These are phyloP conservation scores for Pseudomonodictys pantanalensis DNA, from an alignment of 495 filamentous ascomycete genomes.

Conservation along the genomic window DNA sequence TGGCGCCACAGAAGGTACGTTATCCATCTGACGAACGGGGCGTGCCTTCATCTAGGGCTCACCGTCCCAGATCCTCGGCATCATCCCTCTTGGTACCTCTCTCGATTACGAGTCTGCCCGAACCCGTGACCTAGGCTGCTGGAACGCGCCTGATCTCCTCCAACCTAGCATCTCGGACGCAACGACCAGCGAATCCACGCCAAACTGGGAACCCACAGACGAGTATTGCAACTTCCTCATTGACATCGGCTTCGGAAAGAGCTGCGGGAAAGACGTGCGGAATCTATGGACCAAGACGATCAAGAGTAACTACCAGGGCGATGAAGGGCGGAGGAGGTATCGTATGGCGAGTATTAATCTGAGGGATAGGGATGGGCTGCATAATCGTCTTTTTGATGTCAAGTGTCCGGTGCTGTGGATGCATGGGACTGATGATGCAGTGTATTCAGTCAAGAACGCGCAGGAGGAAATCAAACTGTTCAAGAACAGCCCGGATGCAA, in stretches of 20 bases:
- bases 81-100: constrained; percentile 61
- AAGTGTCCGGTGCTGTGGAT: constrained; percentile 62
- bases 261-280: constrained; percentile 41
- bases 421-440: constrained; percentile 57
- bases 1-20: constrained; percentile 54
- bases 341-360: constrained; percentile 59
- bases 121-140: constrained; percentile 53
- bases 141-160: constrained; percentile 51
- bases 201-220: constrained; percentile 55
- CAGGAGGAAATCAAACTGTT: constrained; percentile 60
- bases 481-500: constrained; percentile 49
- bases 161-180: constrained; percentile 48
- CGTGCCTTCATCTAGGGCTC: too few species aligned
- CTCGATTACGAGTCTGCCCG: constrained; percentile 60
- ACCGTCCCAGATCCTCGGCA: constrained; percentile 55
- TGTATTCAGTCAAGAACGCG: constrained; percentile 50
- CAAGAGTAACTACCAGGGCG: constrained; percentile 55
- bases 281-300: constrained; percentile 55
- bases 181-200: constrained; percentile 43
- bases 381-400: constrained; percentile 53
- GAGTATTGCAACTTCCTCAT: constrained; percentile 55
- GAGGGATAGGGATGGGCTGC: constrained; percentile 58
- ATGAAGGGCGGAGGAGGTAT: constrained; percentile 55
- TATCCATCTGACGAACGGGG: background rate
- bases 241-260: constrained; percentile 55